These are phyloP conservation scores for Aspergillus diversus DNA, from an alignment of 495 filamentous ascomycete species.

Conservation along the genomic window DNA sequence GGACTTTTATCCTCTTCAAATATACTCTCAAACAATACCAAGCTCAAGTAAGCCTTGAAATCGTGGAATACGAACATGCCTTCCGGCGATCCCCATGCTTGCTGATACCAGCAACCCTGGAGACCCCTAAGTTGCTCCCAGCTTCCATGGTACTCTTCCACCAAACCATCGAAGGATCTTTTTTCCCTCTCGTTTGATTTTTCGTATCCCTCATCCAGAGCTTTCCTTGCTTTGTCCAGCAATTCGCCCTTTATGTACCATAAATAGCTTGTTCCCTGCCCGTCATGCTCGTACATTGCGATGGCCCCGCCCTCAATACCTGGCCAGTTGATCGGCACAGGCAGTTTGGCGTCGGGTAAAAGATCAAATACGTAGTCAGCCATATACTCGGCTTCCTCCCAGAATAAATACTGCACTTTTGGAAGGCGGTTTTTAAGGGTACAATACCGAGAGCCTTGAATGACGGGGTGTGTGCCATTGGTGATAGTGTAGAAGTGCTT, in stretches of 20 bases:
- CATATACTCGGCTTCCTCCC: neutral
- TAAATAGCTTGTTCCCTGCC: neutral
- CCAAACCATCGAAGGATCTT: neutral
- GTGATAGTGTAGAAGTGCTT: constrained; percentile 15
- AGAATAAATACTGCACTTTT: neutral
- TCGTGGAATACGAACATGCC: neutral
- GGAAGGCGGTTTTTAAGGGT: neutral
- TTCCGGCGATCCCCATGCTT: neutral
- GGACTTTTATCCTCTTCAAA: neutral
- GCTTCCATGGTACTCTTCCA: neutral
- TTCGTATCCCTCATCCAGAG: neutral
- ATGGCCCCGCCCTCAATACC: neutral
- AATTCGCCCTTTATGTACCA: neutral
- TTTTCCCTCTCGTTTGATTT: neutral
- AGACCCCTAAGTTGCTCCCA: neutral
- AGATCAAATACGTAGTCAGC: neutral
- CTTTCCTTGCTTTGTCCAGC: neutral
- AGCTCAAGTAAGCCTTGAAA: neutral
- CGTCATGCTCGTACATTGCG: neutral
- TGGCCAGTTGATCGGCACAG: neutral
- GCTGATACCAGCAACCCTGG: neutral
- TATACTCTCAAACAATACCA: neutral
- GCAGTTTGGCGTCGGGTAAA: neutral
- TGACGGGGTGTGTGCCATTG: neutral
- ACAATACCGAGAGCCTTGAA: neutral